These are phyloP conservation scores for Nadsonia starkeyi-henricii DNA, from an alignment of 1,139 yeast genomes.

Conservation along the genomic window DNA sequence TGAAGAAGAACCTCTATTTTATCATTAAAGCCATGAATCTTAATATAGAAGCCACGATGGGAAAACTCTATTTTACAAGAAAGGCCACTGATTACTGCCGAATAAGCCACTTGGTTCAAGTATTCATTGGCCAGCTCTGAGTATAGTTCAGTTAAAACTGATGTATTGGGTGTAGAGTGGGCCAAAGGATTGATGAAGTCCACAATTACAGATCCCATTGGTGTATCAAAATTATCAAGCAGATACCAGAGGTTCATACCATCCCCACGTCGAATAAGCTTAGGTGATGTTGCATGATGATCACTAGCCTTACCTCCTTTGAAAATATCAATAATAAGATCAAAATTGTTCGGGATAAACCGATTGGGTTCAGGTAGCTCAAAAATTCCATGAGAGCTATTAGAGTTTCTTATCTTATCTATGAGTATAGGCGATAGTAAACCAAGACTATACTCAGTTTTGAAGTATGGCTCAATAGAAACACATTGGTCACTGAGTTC, in stretches of 20 bases:
- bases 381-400: conserved; percentile 25
- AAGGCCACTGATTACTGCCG: conserved; percentile 74
- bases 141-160: conserved; percentile 46
- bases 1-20: conserved; percentile 52
- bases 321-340: conserved; percentile 34
- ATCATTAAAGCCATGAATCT: conserved; percentile 70
- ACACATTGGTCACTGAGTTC: conserved; percentile 22
- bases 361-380: conserved; percentile 58
- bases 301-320: conserved; percentile 5
- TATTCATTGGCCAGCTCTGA: conserved; percentile 62
- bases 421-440: conserved; percentile 31
- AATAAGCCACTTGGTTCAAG: conserved; percentile 62
- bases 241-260: conserved; percentile 63
- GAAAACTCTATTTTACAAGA: conserved; percentile 42
- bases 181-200: conserved; percentile 52
- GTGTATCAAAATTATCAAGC: conserved; percentile 82
- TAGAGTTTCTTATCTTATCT: conserved; percentile 22
- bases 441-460: conserved; percentile 54
- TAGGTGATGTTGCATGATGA: conserved; percentile 33
- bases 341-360: conserved; percentile 68
- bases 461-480: conserved; percentile 72
- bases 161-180: conserved; percentile 39
- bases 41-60: conserved; percentile 56
- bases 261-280: conserved; percentile 29
- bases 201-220: conserved; percentile 62